Base-by-base conservation (phyloP, 2,329 filamentous ascomycete species). In the Pseudocercospora vitis region DNA sequence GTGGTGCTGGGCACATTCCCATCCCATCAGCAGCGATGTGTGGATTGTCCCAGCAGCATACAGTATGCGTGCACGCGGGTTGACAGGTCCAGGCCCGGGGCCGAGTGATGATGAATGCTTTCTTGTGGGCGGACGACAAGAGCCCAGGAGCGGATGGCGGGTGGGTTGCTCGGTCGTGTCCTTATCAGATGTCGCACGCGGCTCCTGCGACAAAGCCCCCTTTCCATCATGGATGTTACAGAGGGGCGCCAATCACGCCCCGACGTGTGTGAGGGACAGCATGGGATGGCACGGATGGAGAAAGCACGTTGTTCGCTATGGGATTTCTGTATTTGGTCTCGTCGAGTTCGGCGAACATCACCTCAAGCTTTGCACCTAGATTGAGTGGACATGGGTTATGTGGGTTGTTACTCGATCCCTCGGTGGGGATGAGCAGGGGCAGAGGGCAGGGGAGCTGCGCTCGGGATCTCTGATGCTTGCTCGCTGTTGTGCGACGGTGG, bases 11-110 rank as follows among this genome's bases (percentile, higher is more conserved):
- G n/a, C n/a, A n/a, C n/a, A n/a, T n/a, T n/a, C n/a, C n/a, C n/a
- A n/a, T n/a, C n/a, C n/a, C n/a, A n/a, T n/a, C n/a, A n/a, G n/a
- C n/a, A n/a, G n/a, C n/a, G 29, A 21, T 29, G 16, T 11, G 49
- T 52, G 40, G 18, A 45, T 46, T 31, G 21, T 52, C 32, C 18
- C 37, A 32, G 48, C 48, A 28, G 49, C 53, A 35, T n/a, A n/a
- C n/a, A n/a, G n/a, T 50, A 51, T 57, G 52, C 55, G 50, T 42
- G 46, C 45, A 56, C 55, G 49, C 55, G 55, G 28, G 33, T 60
- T 60, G 57, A 60, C 55, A 62, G 55, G 18, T 55, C 55, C 57
- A 39, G 14, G 33, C 23, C 48, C 54, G 29, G 54, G 56, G 56
- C 50, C 35, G 19, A 32, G 44, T 47, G n/a, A n/a, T n/a, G n/a